A percentile compares a stretch with the other conserved stretches of the same genome.
Conservation (phyloP, 331 rosid genomes). For the Acacia pycnantha region DNA sequence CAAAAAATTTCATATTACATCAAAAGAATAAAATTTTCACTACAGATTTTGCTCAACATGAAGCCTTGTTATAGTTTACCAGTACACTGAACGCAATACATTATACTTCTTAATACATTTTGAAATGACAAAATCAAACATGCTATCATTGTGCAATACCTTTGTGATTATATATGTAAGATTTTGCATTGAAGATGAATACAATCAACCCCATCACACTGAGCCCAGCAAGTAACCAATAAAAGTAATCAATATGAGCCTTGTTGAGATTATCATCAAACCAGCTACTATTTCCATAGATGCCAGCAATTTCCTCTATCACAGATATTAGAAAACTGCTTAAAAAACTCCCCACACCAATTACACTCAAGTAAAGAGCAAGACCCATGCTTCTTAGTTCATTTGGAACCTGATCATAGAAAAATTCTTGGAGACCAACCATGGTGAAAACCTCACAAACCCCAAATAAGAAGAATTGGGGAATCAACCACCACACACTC, state of each 20-base stretch:
- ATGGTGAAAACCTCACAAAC: neutral
- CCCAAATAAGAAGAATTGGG: neutral
- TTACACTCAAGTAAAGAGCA: neutral
- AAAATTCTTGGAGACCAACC: neutral
- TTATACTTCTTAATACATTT: neutral
- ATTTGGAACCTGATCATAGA: neutral
- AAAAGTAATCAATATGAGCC: slow-evolving; percentile 25
- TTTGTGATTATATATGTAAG: neutral
- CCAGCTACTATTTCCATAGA: slow-evolving; percentile 29
- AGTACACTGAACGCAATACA: neutral
- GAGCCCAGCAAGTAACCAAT: slow-evolving; percentile 6
- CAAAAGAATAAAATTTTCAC: too few species aligned
- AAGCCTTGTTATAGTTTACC: neutral
- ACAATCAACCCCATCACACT: neutral
- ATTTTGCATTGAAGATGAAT: neutral
- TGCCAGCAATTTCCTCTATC: neutral
- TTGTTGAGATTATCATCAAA: slow-evolving; percentile 36
- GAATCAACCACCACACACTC: slow-evolving; percentile 4
- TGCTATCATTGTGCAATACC: neutral
- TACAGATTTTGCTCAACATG: neutral
- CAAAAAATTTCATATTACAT: too few species aligned
- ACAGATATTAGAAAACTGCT: neutral
- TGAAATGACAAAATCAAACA: neutral
- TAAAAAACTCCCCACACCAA: neutral
- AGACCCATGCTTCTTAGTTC: neutral